Conservation (phyloP, 2,329 filamentous ascomycete species). For the Diaporthe destruens region DNA sequence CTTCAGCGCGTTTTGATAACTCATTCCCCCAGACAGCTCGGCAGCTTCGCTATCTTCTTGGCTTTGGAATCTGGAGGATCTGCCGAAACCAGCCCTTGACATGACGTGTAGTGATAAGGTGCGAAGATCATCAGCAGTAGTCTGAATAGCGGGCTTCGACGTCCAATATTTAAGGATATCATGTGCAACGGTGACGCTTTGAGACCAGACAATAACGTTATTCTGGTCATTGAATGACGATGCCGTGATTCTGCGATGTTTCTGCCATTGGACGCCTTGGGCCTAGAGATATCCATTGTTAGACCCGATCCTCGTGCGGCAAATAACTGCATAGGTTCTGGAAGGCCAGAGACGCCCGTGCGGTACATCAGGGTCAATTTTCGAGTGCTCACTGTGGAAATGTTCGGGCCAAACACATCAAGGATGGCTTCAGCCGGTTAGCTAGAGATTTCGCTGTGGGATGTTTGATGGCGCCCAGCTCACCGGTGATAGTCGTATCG, state of each 20-base stretch:
- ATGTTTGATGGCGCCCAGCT: background rate
- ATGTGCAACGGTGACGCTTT: background rate
- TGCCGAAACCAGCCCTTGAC: slow-evolving; percentile 33
- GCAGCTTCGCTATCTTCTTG: background rate
- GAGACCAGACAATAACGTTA: slow-evolving; percentile 28
- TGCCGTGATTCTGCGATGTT: slow-evolving; percentile 19
- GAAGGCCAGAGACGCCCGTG: background rate
- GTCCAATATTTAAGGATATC: slow-evolving; percentile 31
- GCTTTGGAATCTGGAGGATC: slow-evolving; percentile 31
- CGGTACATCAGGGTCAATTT: background rate
- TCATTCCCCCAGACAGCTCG: slow-evolving; percentile 3
- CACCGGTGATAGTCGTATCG: slow-evolving; percentile 28
- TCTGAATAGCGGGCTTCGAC: background rate
- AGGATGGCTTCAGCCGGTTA: slow-evolving; percentile 10
- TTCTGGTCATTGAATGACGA: slow-evolving; percentile 36
- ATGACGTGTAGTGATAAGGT: slow-evolving; percentile 32
- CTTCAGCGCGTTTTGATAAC: slow-evolving; percentile 48
- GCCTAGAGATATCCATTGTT: background rate
- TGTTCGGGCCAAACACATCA: slow-evolving; percentile 30
- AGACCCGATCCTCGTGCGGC: background rate
- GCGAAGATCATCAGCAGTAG: slow-evolving; percentile 24
- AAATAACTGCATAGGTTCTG: background rate
- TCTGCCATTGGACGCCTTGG: slow-evolving; percentile 17
- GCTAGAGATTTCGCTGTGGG: background rate
- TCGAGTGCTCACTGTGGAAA: slow-evolving; percentile 1